Base-by-base conservation (phyloP, 768 basidiomycete species). In the Strobilomyces confusus region DNA sequence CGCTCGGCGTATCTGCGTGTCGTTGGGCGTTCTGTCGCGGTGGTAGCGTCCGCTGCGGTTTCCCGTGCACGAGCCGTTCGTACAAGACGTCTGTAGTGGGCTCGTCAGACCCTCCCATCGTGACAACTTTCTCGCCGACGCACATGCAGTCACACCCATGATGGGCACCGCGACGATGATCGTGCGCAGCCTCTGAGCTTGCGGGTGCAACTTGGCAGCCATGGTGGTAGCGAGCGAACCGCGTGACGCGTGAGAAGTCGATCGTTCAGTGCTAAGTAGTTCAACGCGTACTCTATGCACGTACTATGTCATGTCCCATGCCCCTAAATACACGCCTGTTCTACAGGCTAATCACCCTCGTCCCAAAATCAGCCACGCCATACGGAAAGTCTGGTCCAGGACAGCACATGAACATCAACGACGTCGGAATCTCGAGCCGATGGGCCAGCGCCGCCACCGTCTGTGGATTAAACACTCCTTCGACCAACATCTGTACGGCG, bases 131-230 rank as follows among this genome's bases (percentile, higher is more conserved):
- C 9, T 30, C 80, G 53, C 51, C 26, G 44, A 61, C 82, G 55
- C 51, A 89, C 87, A 77, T 45, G 83, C 79, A 13, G 80, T 81
- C 6, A 79, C 84, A 25, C 77, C 82, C 46, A 87, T 82, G 41
- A 89, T 77, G 4, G 87, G 87, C 13, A 83, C 58, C 0, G 84
- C 75, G 37, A 85, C 72, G 40, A 89, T 83, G 54, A 89, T 78
- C 25, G 75, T 79, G 20, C 76, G 76, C 48, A 77, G 65, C 55
- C 73, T 69, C 41, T 69, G 73, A 38, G 75, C 77, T 59, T 80
- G 73, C 9, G 74, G 75, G 22, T 77, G 72, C 13, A 80, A 63
- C 54, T 68, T 73, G 51, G 40, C 54, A 47, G 63, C 57, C 69
- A 71, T 71, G 48, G 30, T 29, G 20, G 29, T 29, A 29, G 29